phyloP scores from a whole-genome alignment of 2,329 filamentous ascomycete species.

The Sporothrix luriei region DNA sequence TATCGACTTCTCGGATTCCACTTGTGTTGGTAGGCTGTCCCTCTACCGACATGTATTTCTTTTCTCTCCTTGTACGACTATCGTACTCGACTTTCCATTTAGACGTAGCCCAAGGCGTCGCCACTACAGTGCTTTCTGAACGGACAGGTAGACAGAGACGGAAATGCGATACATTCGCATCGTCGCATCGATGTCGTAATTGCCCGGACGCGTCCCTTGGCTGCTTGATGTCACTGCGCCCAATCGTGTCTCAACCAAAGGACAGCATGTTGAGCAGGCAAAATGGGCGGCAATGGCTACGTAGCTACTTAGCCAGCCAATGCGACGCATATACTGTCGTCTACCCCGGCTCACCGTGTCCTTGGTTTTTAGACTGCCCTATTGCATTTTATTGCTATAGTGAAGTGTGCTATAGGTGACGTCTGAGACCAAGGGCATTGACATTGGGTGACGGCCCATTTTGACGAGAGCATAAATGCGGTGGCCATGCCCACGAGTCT shows the following conservation, averaged over 20 bases:
- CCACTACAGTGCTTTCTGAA: too few species aligned
- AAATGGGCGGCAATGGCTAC: background rate
- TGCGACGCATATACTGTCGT: background rate
- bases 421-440: background rate
- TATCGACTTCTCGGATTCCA: background rate
- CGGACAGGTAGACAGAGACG: too few species aligned
- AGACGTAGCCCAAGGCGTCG: too few species aligned
- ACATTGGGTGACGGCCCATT: background rate
- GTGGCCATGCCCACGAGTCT: background rate
- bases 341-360: conserved; percentile 10
- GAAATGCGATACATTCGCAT: too few species aligned
- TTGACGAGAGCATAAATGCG: conserved; percentile 12
- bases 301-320: background rate
- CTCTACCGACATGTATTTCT: too few species aligned
- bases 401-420: conserved; percentile 12
- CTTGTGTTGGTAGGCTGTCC: background rate
- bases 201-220: background rate
- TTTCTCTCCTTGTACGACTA: background rate
- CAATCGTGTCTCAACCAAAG: background rate
- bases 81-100: background rate
- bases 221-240: too few species aligned
- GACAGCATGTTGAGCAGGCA: background rate
- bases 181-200: background rate
- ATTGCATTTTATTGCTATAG: conserved; percentile 6
- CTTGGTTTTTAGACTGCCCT: conserved; percentile 6